Base-by-base conservation (phyloP, 1,284 basidiomycete species). In the Crucibulum cyathiforme region DNA sequence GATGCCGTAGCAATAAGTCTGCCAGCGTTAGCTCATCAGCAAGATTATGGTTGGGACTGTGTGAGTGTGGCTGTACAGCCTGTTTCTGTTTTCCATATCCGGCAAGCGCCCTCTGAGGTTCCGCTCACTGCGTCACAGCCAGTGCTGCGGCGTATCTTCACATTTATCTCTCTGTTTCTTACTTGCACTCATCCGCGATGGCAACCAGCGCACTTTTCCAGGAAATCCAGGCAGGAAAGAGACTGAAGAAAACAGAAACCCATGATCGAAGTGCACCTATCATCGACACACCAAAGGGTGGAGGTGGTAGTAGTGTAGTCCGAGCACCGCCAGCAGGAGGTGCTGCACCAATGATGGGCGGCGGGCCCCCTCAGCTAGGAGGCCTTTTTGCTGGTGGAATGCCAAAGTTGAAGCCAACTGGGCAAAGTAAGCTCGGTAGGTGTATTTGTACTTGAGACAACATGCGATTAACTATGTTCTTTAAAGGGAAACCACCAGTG, bases 341-440 rank as follows among this genome's bases (percentile, higher is more conserved):
- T 51, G 63, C 76, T 36, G 63, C 66, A 43, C 63, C 56, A 12
- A 54, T 74, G 50, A 62, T 60, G 7, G 77, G 78, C 38, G 82
- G 79, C 10, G 90, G 89, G 5, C 86, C 90, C 36, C 92, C 93
- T 38, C 94, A 95, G 71, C 79, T 96, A 12, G 95, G 89, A 35
- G 90, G 88, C 5, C 74, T 97, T 6, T 96, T 97, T 70, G 94
- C 95, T 43, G 94, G 93, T 24, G 95, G 95, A 1, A 90, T 97
- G 81, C 95, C 95, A 2, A 95, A 93, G 71, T 73, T 97, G 67
- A 96, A 91, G 79, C 88, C 92, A 56, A 84, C 90, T 19, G 91
- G 88, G 17, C 82, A 86, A 60, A 81, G 68, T 58, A 85, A 79
- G 73, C 69, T 80, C 62, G 83, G 90, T 90, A 68, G 66, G 83